A percentile compares a stretch with the other conserved stretches of the same genome.
Conservation (phyloP, 2,329 filamentous ascomycete genomes). For the Exophiala sp. region DNA sequence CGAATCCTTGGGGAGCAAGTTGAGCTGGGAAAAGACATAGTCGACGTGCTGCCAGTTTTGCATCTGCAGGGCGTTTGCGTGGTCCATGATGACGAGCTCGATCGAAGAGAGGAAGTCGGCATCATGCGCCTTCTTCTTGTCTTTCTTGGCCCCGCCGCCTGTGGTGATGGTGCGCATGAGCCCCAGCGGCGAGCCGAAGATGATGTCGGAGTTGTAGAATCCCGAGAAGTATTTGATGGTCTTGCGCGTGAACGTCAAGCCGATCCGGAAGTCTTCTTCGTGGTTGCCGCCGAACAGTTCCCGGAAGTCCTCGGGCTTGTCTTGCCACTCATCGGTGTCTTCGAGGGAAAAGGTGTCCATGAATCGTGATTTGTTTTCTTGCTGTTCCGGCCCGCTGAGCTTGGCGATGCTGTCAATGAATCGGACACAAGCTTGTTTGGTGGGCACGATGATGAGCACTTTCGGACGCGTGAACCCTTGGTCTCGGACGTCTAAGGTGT, state of each 20-base stretch:
- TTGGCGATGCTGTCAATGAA: slow-evolving; percentile 71
- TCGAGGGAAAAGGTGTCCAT: slow-evolving; percentile 72
- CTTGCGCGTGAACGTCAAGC: slow-evolving; percentile 95
- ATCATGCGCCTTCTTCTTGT: slow-evolving; percentile 60
- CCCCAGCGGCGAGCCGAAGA: slow-evolving; percentile 83
- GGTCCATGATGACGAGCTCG: slow-evolving; percentile 83
- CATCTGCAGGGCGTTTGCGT: slow-evolving; percentile 89
- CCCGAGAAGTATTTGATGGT: slow-evolving; percentile 90
- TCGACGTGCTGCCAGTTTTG: slow-evolving; percentile 98
- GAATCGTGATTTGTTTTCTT: slow-evolving; percentile 92
- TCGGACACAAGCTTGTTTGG: slow-evolving; percentile 74
- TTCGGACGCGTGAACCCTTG: slow-evolving; percentile 96
- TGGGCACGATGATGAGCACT: slow-evolving; percentile 82
- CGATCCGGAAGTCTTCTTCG: slow-evolving; percentile 93
- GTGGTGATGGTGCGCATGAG: slow-evolving; percentile 85
- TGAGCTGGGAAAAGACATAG: slow-evolving; percentile 85
- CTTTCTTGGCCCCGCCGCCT: slow-evolving; percentile 28
- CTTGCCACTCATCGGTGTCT: slow-evolving; percentile 57
- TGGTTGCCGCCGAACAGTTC: slow-evolving; percentile 92
- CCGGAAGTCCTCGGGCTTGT: slow-evolving; percentile 78
- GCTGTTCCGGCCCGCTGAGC: slow-evolving; percentile 75
- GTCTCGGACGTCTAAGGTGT: slow-evolving; percentile 68
- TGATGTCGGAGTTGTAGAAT: slow-evolving; percentile 95
- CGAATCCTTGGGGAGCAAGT: slow-evolving; percentile 78
- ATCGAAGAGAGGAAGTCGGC: slow-evolving; percentile 86